phyloP scores from a whole-genome alignment of 2,329 filamentous ascomycete species.

The Verticillium nubilum region DNA sequence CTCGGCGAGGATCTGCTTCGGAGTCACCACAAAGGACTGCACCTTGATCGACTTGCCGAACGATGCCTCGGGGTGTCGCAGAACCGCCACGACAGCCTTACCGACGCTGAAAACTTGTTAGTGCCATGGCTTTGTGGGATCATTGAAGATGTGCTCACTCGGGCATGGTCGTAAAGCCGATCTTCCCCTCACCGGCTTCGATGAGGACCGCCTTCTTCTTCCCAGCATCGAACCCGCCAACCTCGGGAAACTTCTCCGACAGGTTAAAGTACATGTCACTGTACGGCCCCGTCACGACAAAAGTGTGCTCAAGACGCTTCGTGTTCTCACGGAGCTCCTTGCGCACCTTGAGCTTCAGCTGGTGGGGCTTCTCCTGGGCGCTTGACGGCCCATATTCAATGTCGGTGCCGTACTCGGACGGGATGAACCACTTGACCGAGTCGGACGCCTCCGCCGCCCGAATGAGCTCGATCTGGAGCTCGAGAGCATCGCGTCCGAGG shows the following conservation, averaged over 20 bases:
- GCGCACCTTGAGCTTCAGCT: constrained; percentile 64
- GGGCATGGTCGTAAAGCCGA: constrained; percentile 65
- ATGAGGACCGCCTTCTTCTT: constrained; percentile 54
- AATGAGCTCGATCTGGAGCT: constrained; percentile 57
- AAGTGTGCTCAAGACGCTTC: constrained; percentile 54
- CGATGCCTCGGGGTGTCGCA: constrained; percentile 49
- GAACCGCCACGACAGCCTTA: constrained; percentile 56
- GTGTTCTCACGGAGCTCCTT: constrained; percentile 49
- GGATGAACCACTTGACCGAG: constrained; percentile 58
- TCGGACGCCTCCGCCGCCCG: constrained; percentile 48
- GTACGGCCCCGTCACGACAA: constrained; percentile 66
- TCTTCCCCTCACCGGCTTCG: constrained; percentile 53
- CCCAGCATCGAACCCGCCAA: constrained; percentile 55
- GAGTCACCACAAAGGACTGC: constrained; percentile 65
- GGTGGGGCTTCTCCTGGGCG: constrained; percentile 59
- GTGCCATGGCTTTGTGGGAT: neutral
- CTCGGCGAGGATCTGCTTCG: constrained; percentile 57
- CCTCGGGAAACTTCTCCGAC: constrained; percentile 27
- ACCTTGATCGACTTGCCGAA: constrained; percentile 57
- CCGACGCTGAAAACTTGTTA: constrained; percentile 47
- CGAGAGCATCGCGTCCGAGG: constrained; percentile 58
- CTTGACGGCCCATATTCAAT: constrained; percentile 56
- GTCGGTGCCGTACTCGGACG: constrained; percentile 63
- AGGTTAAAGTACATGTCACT: constrained; percentile 54
- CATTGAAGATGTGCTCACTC: constrained; percentile 43